Evolutionary conservation across 345 rosid genomes (phyloP), one percentile per base, ranked within the genome.

Genomic region (Cardamine occulta): DNA sequence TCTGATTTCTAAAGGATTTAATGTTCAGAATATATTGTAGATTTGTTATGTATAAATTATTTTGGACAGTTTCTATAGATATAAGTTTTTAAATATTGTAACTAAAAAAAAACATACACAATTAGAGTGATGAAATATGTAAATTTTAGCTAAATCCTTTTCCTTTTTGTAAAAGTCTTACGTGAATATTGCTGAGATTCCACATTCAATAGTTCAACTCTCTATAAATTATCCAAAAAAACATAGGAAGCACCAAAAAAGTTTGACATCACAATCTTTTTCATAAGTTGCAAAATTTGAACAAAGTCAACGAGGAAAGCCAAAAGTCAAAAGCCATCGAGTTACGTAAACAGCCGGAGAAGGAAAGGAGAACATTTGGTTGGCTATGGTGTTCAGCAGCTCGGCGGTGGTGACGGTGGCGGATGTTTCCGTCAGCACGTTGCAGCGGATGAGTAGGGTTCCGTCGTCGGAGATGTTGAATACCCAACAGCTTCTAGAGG

Each of bases 321-420:
- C 39, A 42, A 67, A 71, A 57, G 55, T 53, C 18, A 61, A 59
- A 23, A 15, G n/a, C 67, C 45, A 56, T 5, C 11, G 15, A 24
- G 39, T 59, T 59, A 8, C 5, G 45, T 18, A 11, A 18, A 5
- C 29, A 5, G 14, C 23, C 53, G 15, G 64, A 63, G 44, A 73
- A 54, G 24, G 35, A 31, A 61, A 21, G 31, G 17, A 7, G 32
- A 18, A 7, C 1, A 10, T 12, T 18, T 74, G 2, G 39, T 71
- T 21, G 61, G 35, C 42, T 11, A 86, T 90, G 93, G 93, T 90
- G 74, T 90, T 85, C 62, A 88, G 64, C 79, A 81, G 85, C 82
- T 51, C 73, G 48, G 59, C 70, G 18, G 70, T 84, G 48, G n/a
- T 82, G 47, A 44, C 76, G 60, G 83, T 88, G 21, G 87, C 88